These are phyloP conservation scores for Craterostigma plantagineum DNA, from an alignment of 257 asterid species.

Conservation along the genomic window DNA sequence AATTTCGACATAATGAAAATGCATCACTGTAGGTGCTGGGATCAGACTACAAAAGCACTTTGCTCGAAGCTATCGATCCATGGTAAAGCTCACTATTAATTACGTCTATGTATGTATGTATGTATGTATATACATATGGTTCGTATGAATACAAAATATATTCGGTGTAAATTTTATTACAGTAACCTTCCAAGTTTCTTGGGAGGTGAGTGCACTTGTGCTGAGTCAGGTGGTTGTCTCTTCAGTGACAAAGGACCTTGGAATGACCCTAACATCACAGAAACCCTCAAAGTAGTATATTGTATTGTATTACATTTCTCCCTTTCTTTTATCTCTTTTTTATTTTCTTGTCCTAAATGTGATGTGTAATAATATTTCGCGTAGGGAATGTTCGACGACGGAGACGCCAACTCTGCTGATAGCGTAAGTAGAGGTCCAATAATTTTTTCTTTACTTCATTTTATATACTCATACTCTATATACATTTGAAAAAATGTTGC, in stretches of 20 bases:
- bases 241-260: conserved; percentile 69
- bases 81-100: conserved; percentile 16
- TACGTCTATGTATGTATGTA: no score
- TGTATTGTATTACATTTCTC: not conserved
- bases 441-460: conserved; percentile 1
- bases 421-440: no score
- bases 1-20: not conserved
- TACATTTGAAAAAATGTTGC: no score
- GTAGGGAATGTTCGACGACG: no score
- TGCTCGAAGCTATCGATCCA: conserved; percentile 47
- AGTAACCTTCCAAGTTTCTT: conserved; percentile 60
- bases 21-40: conserved; percentile 51
- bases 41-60: conserved; percentile 32
- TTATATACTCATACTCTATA: conserved; percentile 5
- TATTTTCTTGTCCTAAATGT: not conserved
- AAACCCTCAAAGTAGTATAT: conserved; percentile 37
- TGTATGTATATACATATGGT: not conserved
- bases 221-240: conserved; percentile 39
- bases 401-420: no score
- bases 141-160: no score
- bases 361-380: conserved; percentile 6
- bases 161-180: no score
- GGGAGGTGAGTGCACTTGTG: conserved; percentile 54
- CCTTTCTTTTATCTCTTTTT: not conserved
- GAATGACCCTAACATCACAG: conserved; percentile 42